phyloP scores from a whole-genome alignment of 2,329 filamentous ascomycete genomes.

The Sarocladium strictum region DNA sequence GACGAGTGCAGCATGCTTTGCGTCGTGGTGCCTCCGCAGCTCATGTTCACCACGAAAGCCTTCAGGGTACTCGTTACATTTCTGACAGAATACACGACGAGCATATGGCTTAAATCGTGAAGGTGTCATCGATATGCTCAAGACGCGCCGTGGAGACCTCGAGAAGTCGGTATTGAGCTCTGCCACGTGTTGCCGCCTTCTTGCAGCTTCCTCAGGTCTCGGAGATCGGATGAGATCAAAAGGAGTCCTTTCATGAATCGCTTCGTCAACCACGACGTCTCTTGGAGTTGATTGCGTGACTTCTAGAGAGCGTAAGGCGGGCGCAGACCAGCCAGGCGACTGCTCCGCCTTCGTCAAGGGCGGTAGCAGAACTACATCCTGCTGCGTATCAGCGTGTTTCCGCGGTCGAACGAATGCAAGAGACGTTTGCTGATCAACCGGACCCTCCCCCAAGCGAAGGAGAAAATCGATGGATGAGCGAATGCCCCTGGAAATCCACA shows the following conservation, averaged over 20 bases:
- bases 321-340: not conserved
- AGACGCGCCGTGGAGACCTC: conserved; percentile 30
- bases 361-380: not conserved
- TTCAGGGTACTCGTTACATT: conserved; percentile 76
- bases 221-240: conserved; percentile 1
- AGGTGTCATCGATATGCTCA: conserved; percentile 36
- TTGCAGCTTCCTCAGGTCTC: not conserved
- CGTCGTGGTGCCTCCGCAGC: conserved; percentile 60
- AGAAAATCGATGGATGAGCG: conserved; percentile 44
- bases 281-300: not conserved
- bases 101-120: conserved; percentile 35
- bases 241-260: not conserved
- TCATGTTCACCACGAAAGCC: conserved; percentile 92
- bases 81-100: conserved; percentile 67
- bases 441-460: conserved; percentile 39
- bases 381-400: not conserved
- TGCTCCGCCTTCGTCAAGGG: not conserved
- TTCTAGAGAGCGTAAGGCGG: not conserved
- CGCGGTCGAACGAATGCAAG: conserved; percentile 26
- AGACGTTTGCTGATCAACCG: conserved; percentile 26
- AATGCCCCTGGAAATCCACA: conserved; percentile 42
- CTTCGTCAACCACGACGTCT: not conserved
- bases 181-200: not conserved
- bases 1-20: conserved; percentile 49
- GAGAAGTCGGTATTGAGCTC: conserved; percentile 19